Evolutionary conservation across 140 eudicot genomes (phyloP).

Genomic region (Erigeron philadelphicus): DNA sequence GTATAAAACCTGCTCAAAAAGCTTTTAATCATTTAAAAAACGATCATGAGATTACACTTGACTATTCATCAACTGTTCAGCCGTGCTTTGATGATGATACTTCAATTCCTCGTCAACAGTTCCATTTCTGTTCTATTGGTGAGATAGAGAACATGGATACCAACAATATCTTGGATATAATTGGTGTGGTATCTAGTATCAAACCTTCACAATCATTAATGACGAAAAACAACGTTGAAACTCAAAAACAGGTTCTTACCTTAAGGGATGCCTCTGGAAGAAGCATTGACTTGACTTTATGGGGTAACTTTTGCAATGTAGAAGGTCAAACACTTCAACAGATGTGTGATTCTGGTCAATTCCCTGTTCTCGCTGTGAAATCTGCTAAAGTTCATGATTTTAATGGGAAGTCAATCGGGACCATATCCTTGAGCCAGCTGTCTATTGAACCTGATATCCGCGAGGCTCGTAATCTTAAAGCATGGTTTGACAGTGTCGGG

Average conservation of each 20-base stretch:
- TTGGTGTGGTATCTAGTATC: constrained; percentile 65
- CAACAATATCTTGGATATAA: constrained; percentile 60
- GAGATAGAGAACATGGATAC: constrained; percentile 72
- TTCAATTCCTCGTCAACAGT: constrained; percentile 65
- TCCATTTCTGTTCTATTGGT: constrained; percentile 54
- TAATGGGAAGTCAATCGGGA: constrained; percentile 68
- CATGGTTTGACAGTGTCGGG: constrained; percentile 68
- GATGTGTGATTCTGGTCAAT: constrained; percentile 54
- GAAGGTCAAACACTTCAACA: constrained; percentile 71
- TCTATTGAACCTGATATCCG: constrained; percentile 78
- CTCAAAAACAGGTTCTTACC: constrained; percentile 52
- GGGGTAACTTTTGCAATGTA: constrained; percentile 77
- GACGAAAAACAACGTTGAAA: constrained; percentile 66
- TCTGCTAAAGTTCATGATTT: constrained; percentile 62
- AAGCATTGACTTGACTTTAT: constrained; percentile 71
- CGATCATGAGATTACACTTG: constrained; percentile 71
- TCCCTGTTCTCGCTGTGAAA: constrained; percentile 57
- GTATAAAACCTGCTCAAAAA: constrained; percentile 78
- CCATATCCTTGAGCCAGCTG: constrained; percentile 60
- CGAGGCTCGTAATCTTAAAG: constrained; percentile 58
- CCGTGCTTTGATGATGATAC: constrained; percentile 63
- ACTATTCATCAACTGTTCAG: constrained; percentile 57
- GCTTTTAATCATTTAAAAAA: constrained; percentile 63
- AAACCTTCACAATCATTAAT: constrained; percentile 48
- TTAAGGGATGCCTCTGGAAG: constrained; percentile 76